Conservation (phyloP, 2,329 filamentous ascomycete genomes). For the Colletotrichum sp. region DNA sequence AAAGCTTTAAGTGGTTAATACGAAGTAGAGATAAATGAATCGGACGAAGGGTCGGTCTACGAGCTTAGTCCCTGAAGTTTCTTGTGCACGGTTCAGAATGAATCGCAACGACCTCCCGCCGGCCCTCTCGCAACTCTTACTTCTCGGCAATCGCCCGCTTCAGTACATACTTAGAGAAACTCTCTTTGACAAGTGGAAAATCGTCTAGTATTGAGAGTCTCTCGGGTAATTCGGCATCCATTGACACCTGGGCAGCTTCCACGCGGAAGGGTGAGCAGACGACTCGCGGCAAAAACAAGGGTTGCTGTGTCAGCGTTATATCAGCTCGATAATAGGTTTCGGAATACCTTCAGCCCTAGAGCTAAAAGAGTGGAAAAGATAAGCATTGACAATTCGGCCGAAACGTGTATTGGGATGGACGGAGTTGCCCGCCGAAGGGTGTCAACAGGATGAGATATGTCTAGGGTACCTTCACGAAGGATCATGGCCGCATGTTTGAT, state of each 20-base stretch:
- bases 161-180: background rate
- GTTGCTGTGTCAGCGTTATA: background rate
- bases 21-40: background rate
- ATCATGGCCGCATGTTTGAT: background rate
- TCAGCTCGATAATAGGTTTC: background rate
- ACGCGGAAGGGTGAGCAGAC: background rate
- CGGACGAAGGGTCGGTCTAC: background rate
- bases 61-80: background rate
- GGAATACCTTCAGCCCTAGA: background rate
- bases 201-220: background rate
- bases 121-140: background rate
- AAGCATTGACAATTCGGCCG: slow-evolving; percentile 33
- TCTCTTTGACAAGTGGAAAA: background rate
- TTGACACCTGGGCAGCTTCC: background rate
- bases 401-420: background rate
- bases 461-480: background rate
- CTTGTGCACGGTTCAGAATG: background rate
- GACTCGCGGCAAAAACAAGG: background rate
- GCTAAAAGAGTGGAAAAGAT: background rate
- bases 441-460: background rate
- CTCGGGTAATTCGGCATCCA: background rate
- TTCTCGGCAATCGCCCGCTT: background rate
- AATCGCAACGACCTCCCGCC: background rate
- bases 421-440: background rate
- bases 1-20: background rate